phyloP scores from a whole-genome alignment of 192 early-diverging fungal species.

The Haplosporangium gracile region DNA sequence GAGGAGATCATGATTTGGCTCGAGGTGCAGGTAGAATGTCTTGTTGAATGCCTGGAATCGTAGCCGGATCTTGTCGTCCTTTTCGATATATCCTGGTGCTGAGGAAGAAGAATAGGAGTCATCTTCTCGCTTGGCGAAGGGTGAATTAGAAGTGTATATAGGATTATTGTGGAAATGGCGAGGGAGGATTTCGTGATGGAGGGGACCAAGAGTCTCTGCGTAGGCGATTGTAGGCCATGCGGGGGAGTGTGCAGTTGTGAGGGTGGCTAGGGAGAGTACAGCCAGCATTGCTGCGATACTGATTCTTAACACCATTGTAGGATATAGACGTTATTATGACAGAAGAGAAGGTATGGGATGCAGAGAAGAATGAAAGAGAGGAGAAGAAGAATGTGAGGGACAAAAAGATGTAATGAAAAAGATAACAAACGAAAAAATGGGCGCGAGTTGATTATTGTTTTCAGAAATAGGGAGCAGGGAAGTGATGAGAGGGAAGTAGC shows the following conservation, averaged over 20 bases:
- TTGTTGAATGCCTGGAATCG: slow-evolving; percentile 24
- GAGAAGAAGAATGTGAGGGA: too few species aligned
- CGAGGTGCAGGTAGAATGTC: slow-evolving; percentile 25
- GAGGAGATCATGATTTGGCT: slow-evolving; percentile 30
- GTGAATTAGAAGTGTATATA: background rate
- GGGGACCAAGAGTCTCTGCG: slow-evolving; percentile 9
- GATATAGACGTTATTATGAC: background rate
- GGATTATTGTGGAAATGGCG: background rate
- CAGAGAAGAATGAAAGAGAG: background rate
- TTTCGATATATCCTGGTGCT: background rate
- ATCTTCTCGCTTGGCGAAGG: slow-evolving; percentile 7
- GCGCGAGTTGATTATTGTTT: too few species aligned
- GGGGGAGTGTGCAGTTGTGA: slow-evolving; percentile 16
- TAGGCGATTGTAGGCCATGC: slow-evolving; percentile 23
- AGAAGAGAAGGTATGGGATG: background rate
- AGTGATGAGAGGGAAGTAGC: too few species aligned
- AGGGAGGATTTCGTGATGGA: slow-evolving; percentile 32
- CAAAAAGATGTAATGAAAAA: too few species aligned
- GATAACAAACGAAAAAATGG: too few species aligned
- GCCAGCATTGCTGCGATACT: background rate
- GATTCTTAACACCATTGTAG: background rate
- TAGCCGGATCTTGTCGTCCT: slow-evolving; percentile 22
- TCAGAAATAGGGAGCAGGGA: background rate
- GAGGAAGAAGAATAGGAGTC: background rate
- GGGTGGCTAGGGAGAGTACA: background rate